phyloP scores from a whole-genome alignment of 192 early-diverging fungal genomes.

The Chytriomyces sp. region DNA sequence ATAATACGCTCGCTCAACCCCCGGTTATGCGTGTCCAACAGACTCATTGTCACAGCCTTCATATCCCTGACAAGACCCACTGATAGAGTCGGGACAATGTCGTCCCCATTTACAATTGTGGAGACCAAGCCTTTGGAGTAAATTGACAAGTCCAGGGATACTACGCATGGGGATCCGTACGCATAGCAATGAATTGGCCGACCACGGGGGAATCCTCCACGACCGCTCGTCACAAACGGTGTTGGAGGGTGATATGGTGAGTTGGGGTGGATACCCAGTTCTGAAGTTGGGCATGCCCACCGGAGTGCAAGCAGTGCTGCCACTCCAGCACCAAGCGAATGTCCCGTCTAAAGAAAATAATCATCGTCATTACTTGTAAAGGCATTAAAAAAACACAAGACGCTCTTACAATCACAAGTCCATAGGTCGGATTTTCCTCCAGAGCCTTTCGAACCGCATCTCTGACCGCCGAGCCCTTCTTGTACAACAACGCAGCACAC shows the following conservation, averaged over 20 bases:
- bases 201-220: conserved; percentile 57
- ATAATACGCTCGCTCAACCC: conserved; percentile 56
- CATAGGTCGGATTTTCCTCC: conserved; percentile 78
- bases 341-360: conserved; percentile 67
- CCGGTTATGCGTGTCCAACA: conserved; percentile 45
- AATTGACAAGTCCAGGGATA: conserved; percentile 67
- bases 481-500: conserved; percentile 74
- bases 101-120: conserved; percentile 79
- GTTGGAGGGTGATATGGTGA: conserved; percentile 29
- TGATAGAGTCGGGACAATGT: conserved; percentile 79
- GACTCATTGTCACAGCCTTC: conserved; percentile 67
- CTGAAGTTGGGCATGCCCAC: conserved; percentile 30
- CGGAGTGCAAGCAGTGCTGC: conserved; percentile 71
- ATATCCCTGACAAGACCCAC: conserved; percentile 80
- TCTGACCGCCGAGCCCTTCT: conserved; percentile 70
- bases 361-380: not conserved
- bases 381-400: conserved; percentile 3
- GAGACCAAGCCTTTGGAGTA: conserved; percentile 74
- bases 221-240: conserved; percentile 37
- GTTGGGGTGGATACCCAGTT: conserved; percentile 19
- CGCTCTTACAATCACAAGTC: conserved; percentile 48
- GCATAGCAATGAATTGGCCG: conserved; percentile 88
- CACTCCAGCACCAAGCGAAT: conserved; percentile 86
- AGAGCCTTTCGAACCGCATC: conserved; percentile 74
- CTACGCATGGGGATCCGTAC: conserved; percentile 80